phyloP scores from a whole-genome alignment of 345 rosid species.

The Salix udensis region DNA sequence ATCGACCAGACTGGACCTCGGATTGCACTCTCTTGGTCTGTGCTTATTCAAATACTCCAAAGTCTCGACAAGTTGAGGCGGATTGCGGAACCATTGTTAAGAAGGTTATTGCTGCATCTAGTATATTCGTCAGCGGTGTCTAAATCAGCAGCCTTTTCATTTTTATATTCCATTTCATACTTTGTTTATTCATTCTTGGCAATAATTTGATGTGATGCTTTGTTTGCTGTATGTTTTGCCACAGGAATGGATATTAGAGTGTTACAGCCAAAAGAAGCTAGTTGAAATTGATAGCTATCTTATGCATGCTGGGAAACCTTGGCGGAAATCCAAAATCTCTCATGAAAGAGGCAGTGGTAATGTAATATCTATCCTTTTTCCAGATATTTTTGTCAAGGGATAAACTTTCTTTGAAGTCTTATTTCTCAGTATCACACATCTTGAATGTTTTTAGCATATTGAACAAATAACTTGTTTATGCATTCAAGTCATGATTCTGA shows the following conservation, averaged over 20 bases:
- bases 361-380: background rate
- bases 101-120: slow-evolving; percentile 41
- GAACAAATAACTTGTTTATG: background rate
- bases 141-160: too few species aligned
- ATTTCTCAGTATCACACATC: too few species aligned
- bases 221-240: slow-evolving; percentile 7
- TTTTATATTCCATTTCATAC: too few species aligned
- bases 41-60: slow-evolving; percentile 86
- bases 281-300: slow-evolving; percentile 76
- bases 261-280: slow-evolving; percentile 61
- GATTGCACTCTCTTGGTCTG: slow-evolving; percentile 74
- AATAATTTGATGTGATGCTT: slow-evolving; percentile 7
- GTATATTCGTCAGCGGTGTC: background rate
- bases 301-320: slow-evolving; percentile 87
- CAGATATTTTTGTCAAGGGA: background rate
- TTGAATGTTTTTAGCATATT: background rate
- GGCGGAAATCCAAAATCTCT: slow-evolving; percentile 48
- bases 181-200: background rate
- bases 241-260: slow-evolving; percentile 83
- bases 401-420: background rate
- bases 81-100: slow-evolving; percentile 71
- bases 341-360: slow-evolving; percentile 39
- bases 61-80: slow-evolving; percentile 78
- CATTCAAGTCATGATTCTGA: background rate
- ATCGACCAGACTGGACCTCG: slow-evolving; percentile 75